Percentiles rank a stretch among this genome's conserved stretches.
phyloP scores from a whole-genome alignment of 306 rosid genomes.

The Corylus avellana region DNA sequence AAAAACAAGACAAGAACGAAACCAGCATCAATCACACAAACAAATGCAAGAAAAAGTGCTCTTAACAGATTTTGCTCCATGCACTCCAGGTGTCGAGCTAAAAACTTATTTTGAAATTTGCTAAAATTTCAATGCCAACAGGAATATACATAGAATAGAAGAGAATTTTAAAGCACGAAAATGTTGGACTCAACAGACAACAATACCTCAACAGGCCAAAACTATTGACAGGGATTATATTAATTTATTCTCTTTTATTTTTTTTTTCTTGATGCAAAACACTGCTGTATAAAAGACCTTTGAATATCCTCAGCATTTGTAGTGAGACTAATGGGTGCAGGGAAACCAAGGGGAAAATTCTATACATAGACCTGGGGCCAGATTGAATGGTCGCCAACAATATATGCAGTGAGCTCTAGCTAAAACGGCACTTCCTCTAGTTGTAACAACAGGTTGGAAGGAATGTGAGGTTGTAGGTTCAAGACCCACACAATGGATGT shows the following conservation, averaged over 20 bases:
- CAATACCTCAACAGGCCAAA: background rate
- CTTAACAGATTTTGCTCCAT: constrained; percentile 4
- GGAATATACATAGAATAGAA: background rate
- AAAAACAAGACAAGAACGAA: background rate
- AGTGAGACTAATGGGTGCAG: no score
- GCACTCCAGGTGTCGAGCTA: background rate
- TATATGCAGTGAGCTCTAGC: no score
- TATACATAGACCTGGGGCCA: no score
- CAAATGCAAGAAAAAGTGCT: background rate
- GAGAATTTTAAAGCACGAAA: background rate
- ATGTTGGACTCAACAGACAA: background rate
- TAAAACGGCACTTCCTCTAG: no score
- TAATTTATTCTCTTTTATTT: background rate
- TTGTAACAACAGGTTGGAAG: no score
- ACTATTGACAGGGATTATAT: background rate
- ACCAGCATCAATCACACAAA: background rate
- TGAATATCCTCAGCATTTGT: background rate
- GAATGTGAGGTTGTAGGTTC: no score
- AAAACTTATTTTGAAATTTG: background rate
- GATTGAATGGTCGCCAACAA: no score
- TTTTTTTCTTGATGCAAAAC: background rate
- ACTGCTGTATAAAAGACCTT: background rate
- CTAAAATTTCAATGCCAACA: background rate
- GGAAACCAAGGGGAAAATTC: no score
- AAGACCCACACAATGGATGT: no score